Evolutionary conservation across 2,329 filamentous ascomycete species (phyloP).

Genomic region (Colletotrichum sansevieriae): DNA sequence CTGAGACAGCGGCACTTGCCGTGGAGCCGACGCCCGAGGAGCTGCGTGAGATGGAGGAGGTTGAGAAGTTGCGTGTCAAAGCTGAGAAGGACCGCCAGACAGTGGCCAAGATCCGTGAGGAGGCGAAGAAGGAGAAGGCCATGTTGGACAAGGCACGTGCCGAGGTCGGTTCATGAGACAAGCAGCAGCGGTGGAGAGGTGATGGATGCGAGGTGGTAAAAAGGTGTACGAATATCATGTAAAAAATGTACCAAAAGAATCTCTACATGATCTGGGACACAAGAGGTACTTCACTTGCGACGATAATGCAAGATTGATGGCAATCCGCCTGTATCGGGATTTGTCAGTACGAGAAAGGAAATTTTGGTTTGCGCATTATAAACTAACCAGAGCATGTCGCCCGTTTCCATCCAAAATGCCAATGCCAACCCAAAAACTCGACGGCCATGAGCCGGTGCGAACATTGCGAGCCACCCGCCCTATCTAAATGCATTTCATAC

Average conservation of each 20-base stretch:
- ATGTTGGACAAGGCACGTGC: slow-evolving; percentile 57
- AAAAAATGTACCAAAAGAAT: slow-evolving; percentile 42
- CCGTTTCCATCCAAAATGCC: slow-evolving; percentile 27
- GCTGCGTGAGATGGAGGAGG: slow-evolving; percentile 65
- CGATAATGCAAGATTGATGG: background rate
- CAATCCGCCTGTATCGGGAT: no score
- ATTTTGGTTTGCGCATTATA: slow-evolving; percentile 18
- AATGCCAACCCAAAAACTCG: slow-evolving; percentile 21
- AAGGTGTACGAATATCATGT: slow-evolving; percentile 38
- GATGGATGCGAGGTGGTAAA: background rate
- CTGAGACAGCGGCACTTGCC: slow-evolving; percentile 70
- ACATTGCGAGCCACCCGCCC: background rate
- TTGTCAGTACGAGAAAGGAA: background rate
- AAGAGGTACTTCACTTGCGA: no score
- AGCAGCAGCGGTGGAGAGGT: background rate
- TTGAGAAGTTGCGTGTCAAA: slow-evolving; percentile 66
- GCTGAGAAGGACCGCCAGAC: slow-evolving; percentile 67
- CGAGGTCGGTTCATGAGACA: slow-evolving; percentile 46
- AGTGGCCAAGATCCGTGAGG: slow-evolving; percentile 64
- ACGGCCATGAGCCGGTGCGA: slow-evolving; percentile 1
- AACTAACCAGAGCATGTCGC: slow-evolving; percentile 13
- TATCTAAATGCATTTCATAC: slow-evolving; percentile 22
- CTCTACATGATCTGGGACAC: slow-evolving; percentile 6
- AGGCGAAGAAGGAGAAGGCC: slow-evolving; percentile 72
- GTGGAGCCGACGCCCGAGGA: slow-evolving; percentile 73